phyloP scores from a whole-genome alignment of 208 protist species.

The Trypanosomatidae sp. region DNA sequence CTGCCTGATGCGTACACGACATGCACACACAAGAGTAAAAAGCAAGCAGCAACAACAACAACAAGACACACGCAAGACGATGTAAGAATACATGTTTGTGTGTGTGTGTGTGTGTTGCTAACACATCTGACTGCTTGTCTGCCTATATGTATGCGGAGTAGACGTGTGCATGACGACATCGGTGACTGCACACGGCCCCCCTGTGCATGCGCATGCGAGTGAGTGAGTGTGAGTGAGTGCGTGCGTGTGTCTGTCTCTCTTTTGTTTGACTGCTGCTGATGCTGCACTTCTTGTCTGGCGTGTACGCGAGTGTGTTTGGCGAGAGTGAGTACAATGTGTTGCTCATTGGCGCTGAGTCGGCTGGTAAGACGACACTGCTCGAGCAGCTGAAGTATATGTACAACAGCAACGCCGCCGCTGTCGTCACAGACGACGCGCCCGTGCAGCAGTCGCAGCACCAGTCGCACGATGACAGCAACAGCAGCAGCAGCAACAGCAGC shows the following conservation, averaged over 20 bases:
- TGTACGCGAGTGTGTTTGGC: slow-evolving; percentile 62
- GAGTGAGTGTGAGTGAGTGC: too few species aligned
- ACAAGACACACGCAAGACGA: too few species aligned
- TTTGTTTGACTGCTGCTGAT: slow-evolving; percentile 11
- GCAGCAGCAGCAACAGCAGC: background rate
- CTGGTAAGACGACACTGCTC: slow-evolving; percentile 97
- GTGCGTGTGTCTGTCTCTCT: background rate
- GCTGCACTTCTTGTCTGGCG: slow-evolving; percentile 39
- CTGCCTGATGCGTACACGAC: too few species aligned
- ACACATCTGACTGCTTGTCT: too few species aligned
- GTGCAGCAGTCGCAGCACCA: background rate
- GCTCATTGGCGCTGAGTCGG: slow-evolving; percentile 91
- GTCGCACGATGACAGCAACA: background rate
- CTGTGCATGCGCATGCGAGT: too few species aligned
- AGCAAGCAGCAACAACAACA: too few species aligned
- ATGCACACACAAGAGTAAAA: too few species aligned
- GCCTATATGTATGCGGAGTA: too few species aligned
- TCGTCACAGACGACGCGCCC: background rate
- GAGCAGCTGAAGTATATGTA: slow-evolving; percentile 95
- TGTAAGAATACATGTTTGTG: too few species aligned
- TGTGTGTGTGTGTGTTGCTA: too few species aligned
- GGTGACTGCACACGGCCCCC: too few species aligned
- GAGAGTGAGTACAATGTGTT: slow-evolving; percentile 85
- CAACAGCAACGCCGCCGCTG: background rate
- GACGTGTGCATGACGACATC: too few species aligned